Percentiles rank a stretch among this genome's conserved stretches.
These are phyloP conservation scores for Tagetes erecta DNA, from an alignment of 129 eudicot species.

Conservation along the genomic window DNA sequence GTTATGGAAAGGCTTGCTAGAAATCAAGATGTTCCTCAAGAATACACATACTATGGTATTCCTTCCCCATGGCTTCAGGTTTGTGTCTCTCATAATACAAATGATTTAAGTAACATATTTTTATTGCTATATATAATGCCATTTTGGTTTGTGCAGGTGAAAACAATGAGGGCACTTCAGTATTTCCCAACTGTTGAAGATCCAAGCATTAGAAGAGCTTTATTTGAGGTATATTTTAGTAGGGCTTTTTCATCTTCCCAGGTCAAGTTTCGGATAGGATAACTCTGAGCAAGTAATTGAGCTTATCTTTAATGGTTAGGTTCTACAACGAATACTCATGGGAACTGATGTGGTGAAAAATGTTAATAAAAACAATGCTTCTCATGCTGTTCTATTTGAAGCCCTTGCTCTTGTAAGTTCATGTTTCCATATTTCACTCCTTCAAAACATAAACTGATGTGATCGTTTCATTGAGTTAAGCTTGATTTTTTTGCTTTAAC, in stretches of 20 bases:
- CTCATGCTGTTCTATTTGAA: constrained; percentile 98
- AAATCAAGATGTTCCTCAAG: constrained; percentile 96
- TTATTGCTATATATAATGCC: constrained; percentile 2
- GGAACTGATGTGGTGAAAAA: constrained; percentile 99
- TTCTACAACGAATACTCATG: constrained; percentile 90
- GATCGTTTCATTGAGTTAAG: background rate
- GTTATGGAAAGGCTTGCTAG: constrained; percentile 94
- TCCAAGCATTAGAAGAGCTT: constrained; percentile 87
- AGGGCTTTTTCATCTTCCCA: background rate
- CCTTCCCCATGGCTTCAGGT: constrained; percentile 99
- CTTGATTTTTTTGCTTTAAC: constrained; percentile 20
- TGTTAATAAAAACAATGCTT: constrained; percentile 98
- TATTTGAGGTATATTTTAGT: constrained; percentile 70
- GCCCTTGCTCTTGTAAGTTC: constrained; percentile 97
- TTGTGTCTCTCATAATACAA: constrained; percentile 32
- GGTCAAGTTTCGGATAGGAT: constrained; percentile 3
- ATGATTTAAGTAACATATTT: background rate
- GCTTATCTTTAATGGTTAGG: constrained; percentile 41
- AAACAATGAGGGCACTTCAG: constrained; percentile 98
- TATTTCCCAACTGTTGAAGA: constrained; percentile 97
- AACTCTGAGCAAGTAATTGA: constrained; percentile 14
- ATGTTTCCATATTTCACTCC: background rate
- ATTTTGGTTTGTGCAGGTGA: constrained; percentile 59
- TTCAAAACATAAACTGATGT: background rate
- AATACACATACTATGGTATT: constrained; percentile 92